Evolutionary conservation across 1,284 basidiomycete genomes (phyloP).

Genomic region (Ustilago trichophora): DNA sequence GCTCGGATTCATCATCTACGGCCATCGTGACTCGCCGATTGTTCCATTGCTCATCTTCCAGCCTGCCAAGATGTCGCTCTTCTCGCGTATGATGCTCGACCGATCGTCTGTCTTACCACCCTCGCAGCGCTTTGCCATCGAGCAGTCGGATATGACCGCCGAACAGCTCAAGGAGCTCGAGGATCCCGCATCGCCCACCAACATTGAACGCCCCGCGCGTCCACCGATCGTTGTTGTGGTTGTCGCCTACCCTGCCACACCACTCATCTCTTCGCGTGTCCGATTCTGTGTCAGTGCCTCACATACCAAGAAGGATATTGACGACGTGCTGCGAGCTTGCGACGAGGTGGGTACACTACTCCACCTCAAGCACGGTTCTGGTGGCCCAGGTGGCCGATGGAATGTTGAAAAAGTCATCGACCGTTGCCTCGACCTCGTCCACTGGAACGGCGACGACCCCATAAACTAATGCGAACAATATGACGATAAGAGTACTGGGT

Average conservation of each 20-base stretch:
- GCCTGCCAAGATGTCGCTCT: conserved; percentile 72
- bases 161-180: conserved; percentile 44
- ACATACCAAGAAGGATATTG: conserved; percentile 97
- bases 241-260: conserved; percentile 77
- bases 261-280: conserved; percentile 86
- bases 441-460: conserved; percentile 61
- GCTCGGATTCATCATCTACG: conserved; percentile 96
- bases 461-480: conserved; percentile 21
- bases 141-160: conserved; percentile 37
- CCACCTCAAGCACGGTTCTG: conserved; percentile 77
- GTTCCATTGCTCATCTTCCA: conserved; percentile 92
- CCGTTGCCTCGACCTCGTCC: conserved; percentile 80
- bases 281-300: conserved; percentile 93
- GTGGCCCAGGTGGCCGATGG: conserved; percentile 79
- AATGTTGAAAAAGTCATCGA: conserved; percentile 79
- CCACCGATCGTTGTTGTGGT: conserved; percentile 64
- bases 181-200: conserved; percentile 41
- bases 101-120: conserved; percentile 56
- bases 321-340: conserved; percentile 83
- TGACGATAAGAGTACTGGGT: too few species aligned
- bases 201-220: conserved; percentile 41
- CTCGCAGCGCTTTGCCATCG: conserved; percentile 48
- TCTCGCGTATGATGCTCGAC: conserved; percentile 64
- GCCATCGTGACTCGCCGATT: conserved; percentile 89
- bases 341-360: conserved; percentile 90